Evolutionary conservation across 78 protist genomes (phyloP).

Genomic region (Anaeramoeba ignava): DNA sequence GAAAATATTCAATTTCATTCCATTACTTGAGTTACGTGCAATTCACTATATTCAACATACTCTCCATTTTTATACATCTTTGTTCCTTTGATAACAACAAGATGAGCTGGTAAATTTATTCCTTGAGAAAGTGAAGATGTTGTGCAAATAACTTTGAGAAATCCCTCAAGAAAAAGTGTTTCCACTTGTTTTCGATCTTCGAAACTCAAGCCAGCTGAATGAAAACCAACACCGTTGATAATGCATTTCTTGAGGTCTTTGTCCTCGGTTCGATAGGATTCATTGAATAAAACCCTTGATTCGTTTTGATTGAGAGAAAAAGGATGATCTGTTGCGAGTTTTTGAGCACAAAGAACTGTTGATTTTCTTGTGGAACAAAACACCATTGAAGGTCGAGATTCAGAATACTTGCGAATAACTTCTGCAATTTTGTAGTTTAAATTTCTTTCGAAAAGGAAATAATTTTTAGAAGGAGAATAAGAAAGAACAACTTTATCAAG

Average conservation of each 20-base stretch:
- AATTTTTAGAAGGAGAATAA: background rate
- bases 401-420: background rate
- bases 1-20: too few relatives aligned
- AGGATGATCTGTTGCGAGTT: background rate
- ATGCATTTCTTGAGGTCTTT: background rate
- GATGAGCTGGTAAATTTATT: background rate
- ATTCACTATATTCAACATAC: too few relatives aligned
- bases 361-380: background rate
- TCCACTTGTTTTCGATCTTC: background rate
- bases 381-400: background rate
- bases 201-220: background rate
- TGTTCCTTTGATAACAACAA: background rate
- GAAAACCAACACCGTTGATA: background rate
- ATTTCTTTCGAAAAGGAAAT: background rate
- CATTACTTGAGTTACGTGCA: too few relatives aligned
- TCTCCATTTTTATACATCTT: background rate
- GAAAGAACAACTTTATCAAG: background rate
- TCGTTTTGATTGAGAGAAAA: background rate
- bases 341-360: background rate
- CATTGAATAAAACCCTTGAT: background rate
- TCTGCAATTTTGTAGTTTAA: background rate
- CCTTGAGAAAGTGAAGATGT: background rate
- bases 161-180: background rate
- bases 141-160: background rate
- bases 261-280: background rate